A percentile compares a stretch with the other conserved stretches of the same genome.
Conservation (phyloP, 495 filamentous ascomycete species). For the Penicillium herquei region DNA sequence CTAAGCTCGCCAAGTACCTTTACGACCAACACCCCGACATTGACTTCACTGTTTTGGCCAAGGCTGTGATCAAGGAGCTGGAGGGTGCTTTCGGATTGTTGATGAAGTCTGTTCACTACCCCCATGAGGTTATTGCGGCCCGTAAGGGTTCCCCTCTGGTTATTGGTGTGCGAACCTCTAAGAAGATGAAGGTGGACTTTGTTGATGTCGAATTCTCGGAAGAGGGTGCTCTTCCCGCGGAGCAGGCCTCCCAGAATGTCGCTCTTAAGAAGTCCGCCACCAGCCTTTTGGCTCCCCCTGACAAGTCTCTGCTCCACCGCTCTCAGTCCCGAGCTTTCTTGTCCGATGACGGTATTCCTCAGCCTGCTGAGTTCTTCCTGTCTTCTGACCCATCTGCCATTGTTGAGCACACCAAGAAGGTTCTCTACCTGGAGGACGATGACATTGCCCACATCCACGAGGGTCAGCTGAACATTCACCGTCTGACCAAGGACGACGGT, state of each 20-base stretch:
- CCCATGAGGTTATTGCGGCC: slow-evolving; percentile 95
- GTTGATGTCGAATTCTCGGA: slow-evolving; percentile 97
- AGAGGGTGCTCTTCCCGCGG: slow-evolving; percentile 81
- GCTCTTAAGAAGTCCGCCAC: slow-evolving; percentile 88
- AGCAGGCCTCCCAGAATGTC: slow-evolving; percentile 93
- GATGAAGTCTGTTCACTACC: slow-evolving; percentile 97
- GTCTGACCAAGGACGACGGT: slow-evolving; percentile 92
- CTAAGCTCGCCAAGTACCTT: slow-evolving; percentile 96
- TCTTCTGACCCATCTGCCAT: slow-evolving; percentile 98
- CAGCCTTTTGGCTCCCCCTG: slow-evolving; percentile 79
- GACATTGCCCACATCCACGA: slow-evolving; percentile 99
- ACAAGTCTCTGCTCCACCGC: slow-evolving; percentile 96
- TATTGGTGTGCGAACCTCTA: slow-evolving; percentile 89
- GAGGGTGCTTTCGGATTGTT: slow-evolving; percentile 96
- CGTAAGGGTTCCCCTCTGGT: slow-evolving; percentile 97
- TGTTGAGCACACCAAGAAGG: slow-evolving; percentile 99
- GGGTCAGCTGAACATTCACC: slow-evolving; percentile 97
- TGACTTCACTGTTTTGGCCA: slow-evolving; percentile 92
- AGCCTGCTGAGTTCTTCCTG: slow-evolving; percentile 98
- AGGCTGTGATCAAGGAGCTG: slow-evolving; percentile 96
- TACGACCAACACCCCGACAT: slow-evolving; percentile 94
- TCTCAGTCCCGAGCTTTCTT: slow-evolving; percentile 98
- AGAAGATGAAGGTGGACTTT: slow-evolving; percentile 99
- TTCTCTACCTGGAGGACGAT: slow-evolving; percentile 98
- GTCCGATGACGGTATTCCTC: slow-evolving; percentile 93